Percentiles rank a stretch among this genome's conserved stretches.
phyloP scores from a whole-genome alignment of 176 grass and related monocot genomes.

The Lolium rigidum region DNA sequence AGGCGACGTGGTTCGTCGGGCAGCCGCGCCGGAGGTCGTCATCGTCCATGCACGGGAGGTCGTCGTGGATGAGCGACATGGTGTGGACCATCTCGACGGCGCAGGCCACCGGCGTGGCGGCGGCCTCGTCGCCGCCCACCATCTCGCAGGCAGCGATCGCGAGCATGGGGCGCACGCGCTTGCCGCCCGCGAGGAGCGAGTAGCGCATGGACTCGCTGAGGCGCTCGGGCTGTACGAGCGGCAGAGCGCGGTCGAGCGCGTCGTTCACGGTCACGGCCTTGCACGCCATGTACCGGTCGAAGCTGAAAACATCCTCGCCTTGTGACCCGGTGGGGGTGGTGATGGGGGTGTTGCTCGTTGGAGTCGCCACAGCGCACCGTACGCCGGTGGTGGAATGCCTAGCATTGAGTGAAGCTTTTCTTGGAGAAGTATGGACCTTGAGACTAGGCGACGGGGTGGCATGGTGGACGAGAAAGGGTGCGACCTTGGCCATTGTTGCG shows the following conservation, averaged over 20 bases:
- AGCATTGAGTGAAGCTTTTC: neutral
- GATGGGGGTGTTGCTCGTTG: neutral
- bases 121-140: constrained; percentile 13
- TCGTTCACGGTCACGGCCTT: constrained; percentile 13
- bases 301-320: neutral
- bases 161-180: constrained; percentile 30
- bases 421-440: neutral
- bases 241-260: constrained; percentile 1
- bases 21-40: constrained; percentile 11
- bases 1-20: constrained; percentile 30
- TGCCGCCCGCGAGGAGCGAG: constrained; percentile 30
- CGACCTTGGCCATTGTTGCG: constrained; percentile 1
- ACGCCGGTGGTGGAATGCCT: neutral
- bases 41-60: constrained; percentile 31
- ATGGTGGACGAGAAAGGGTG: constrained; percentile 1
- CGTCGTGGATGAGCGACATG: constrained; percentile 35
- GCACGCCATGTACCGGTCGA: constrained; percentile 24
- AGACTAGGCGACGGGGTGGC: neutral
- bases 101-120: constrained; percentile 9
- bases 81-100: constrained; percentile 34
- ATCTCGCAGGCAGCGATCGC: constrained; percentile 18
- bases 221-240: neutral
- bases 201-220: constrained; percentile 27
- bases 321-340: neutral
- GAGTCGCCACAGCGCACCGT: neutral